Evolutionary conservation across 768 basidiomycete genomes (phyloP), one percentile per base, ranked within the genome.

Genomic region (Lentinus tigrinus): DNA sequence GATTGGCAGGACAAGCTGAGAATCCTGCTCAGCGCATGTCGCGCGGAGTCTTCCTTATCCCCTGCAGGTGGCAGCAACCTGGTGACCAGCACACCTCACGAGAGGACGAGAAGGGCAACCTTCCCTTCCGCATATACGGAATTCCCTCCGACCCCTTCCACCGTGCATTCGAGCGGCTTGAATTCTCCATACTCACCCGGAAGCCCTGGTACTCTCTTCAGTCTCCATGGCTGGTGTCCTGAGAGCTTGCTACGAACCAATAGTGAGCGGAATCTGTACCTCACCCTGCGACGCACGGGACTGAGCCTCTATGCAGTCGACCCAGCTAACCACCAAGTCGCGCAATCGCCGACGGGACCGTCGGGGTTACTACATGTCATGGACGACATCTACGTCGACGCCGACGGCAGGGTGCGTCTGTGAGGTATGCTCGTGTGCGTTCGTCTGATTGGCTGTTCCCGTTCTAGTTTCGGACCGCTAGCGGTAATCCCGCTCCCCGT

Each of bases 1-100:
- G 60, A 53, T 23, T 66, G 65, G 65, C 65, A 66, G 36, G 58
- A 62, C 24, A 50, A 40, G 17, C 48, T 66, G 38, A 63, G 62
- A 43, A 34, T 6, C 24, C 52, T 48, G 46, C 26, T 48, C 17
- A 40, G 36, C 42, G 16, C 40, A 4, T 16, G 34, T 2, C 36
- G 55, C 40, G 36, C 31, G 11, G 54, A 54, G 14, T 31, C 19
- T 4, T 53, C 58, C n/a, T 5, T n/a, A 11, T 43, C 53, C 5
- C 23, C 46, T 4, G 26, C 40, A 1, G 37, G 40, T 7, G 28
- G 21, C 14, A 40, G 39, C 53, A 37, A 31, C 21, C 17, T 34
- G 28, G 17, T 31, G 21, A 49, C 47, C 1, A 40, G 52, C 1
- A 52, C 47, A 24, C 34, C 34, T 1, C 58, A 57, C 23, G 23